phyloP scores from a whole-genome alignment of 2,329 filamentous ascomycete species.

The Penicillium corylophilum region DNA sequence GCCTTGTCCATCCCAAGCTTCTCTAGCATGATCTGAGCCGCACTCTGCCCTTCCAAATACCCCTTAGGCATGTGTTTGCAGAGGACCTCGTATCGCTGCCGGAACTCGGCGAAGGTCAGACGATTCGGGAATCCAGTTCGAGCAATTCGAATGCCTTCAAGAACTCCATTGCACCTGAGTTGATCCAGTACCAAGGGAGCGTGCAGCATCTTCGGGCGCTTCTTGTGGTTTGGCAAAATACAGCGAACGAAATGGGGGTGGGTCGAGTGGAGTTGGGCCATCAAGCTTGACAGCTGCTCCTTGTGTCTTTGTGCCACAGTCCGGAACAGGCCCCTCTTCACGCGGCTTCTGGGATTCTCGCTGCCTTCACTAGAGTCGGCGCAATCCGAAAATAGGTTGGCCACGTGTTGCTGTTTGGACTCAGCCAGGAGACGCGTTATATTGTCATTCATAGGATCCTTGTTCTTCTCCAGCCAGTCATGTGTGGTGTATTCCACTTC shows the following conservation, averaged over 20 bases:
- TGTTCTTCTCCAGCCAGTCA: slow-evolving; percentile 98
- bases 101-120: slow-evolving; percentile 87
- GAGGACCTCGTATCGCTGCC: slow-evolving; percentile 92
- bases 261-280: slow-evolving; percentile 90
- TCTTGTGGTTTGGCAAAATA: slow-evolving; percentile 97
- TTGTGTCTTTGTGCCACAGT: slow-evolving; percentile 97
- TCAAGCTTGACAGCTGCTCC: slow-evolving; percentile 94
- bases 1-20: slow-evolving; percentile 81
- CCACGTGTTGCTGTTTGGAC: slow-evolving; percentile 80
- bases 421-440: slow-evolving; percentile 81
- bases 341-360: slow-evolving; percentile 69
- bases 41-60: slow-evolving; percentile 85
- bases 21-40: slow-evolving; percentile 81
- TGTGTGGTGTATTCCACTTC: slow-evolving; percentile 97
- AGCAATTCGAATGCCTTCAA: slow-evolving; percentile 97
- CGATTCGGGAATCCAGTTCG: slow-evolving; percentile 95
- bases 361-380: slow-evolving; percentile 71
- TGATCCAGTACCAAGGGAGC: slow-evolving; percentile 93
- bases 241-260: slow-evolving; percentile 98
- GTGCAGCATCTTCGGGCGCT: slow-evolving; percentile 88
- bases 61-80: slow-evolving; percentile 85
- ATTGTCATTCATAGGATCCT: slow-evolving; percentile 96
- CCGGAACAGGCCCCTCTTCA: slow-evolving; percentile 96
- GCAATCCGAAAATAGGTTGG: slow-evolving; percentile 83
- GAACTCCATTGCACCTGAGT: slow-evolving; percentile 95